Conservation (phyloP, 2,329 filamentous ascomycete species). For the Botrytis galanthina region DNA sequence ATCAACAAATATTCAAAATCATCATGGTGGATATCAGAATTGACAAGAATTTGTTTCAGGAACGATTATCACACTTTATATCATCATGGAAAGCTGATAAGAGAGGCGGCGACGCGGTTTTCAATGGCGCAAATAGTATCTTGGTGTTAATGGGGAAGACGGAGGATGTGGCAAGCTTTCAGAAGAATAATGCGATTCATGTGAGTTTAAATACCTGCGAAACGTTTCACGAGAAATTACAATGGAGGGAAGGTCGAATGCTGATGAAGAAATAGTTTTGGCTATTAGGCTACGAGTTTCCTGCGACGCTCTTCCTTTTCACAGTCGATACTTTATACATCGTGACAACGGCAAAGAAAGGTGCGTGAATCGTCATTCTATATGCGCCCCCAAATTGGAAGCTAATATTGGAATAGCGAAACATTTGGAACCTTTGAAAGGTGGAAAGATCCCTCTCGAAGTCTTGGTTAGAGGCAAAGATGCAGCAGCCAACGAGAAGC, state of each 20-base stretch:
- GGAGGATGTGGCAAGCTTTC: slow-evolving; percentile 79
- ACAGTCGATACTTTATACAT: slow-evolving; percentile 86
- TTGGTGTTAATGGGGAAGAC: slow-evolving; percentile 93
- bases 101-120: slow-evolving; percentile 78
- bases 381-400: slow-evolving; percentile 15
- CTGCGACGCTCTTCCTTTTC: slow-evolving; percentile 89
- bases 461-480: slow-evolving; percentile 91
- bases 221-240: background rate
- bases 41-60: slow-evolving; percentile 90
- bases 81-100: slow-evolving; percentile 96
- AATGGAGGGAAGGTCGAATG: background rate
- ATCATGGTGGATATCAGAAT: slow-evolving; percentile 79
- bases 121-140: slow-evolving; percentile 83
- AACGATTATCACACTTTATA: slow-evolving; percentile 82
- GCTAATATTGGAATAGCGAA: slow-evolving; percentile 62
- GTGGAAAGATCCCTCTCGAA: slow-evolving; percentile 88
- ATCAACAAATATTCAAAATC: slow-evolving; percentile 26
- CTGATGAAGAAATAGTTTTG: slow-evolving; percentile 67
- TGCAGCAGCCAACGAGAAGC: slow-evolving; percentile 83
- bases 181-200: slow-evolving; percentile 96
- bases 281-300: slow-evolving; percentile 98
- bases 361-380: slow-evolving; percentile 45
- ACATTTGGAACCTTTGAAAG: slow-evolving; percentile 87
- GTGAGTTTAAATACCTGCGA: slow-evolving; percentile 52
- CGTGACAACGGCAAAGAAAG: slow-evolving; percentile 96